Percentiles rank a stretch among this genome's conserved stretches.
These are phyloP conservation scores for Teunomyces pallodes DNA, from an alignment of 805 yeast genomes.

Conservation along the genomic window DNA sequence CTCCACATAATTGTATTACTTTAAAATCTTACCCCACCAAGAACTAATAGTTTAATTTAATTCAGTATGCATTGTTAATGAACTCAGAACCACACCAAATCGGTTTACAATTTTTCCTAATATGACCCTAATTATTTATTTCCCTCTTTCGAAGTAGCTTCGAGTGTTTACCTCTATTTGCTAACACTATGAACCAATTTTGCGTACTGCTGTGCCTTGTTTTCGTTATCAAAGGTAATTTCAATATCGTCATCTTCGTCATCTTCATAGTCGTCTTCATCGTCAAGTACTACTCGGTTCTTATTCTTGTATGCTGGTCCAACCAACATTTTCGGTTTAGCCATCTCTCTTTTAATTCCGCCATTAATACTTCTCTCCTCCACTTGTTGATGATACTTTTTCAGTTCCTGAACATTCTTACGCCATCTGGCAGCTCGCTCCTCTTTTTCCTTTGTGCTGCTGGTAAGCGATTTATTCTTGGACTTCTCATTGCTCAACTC, in stretches of 20 bases:
- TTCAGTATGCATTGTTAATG: not conserved
- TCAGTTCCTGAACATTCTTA: constrained; percentile 15
- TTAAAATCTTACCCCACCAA: not conserved
- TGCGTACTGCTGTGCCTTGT: constrained; percentile 10
- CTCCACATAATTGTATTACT: not conserved
- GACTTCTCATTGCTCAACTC: constrained; percentile 18
- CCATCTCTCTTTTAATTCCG: not conserved
- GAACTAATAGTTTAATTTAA: not conserved
- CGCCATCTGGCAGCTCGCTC: constrained; percentile 23
- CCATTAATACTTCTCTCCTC: constrained; percentile 9
- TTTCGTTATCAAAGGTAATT: constrained; percentile 27
- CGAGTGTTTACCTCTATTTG: not conserved
- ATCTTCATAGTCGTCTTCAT: constrained; percentile 9
- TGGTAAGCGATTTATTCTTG: constrained; percentile 13
- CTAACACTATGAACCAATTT: not conserved
- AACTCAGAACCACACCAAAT: too few species aligned
- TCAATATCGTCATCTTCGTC: constrained; percentile 26
- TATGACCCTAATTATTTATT: too few species aligned
- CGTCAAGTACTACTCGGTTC: constrained; percentile 6
- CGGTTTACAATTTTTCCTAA: too few species aligned
- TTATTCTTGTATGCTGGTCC: not conserved
- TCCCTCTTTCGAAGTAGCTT: too few species aligned
- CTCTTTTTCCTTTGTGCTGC: constrained; percentile 15
- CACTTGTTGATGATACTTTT: constrained; percentile 14
- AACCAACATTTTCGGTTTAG: not conserved